A percentile compares a stretch with the other conserved stretches of the same genome.
phyloP scores from a whole-genome alignment of 805 yeast species.

The Lipomyces mesembrius region DNA sequence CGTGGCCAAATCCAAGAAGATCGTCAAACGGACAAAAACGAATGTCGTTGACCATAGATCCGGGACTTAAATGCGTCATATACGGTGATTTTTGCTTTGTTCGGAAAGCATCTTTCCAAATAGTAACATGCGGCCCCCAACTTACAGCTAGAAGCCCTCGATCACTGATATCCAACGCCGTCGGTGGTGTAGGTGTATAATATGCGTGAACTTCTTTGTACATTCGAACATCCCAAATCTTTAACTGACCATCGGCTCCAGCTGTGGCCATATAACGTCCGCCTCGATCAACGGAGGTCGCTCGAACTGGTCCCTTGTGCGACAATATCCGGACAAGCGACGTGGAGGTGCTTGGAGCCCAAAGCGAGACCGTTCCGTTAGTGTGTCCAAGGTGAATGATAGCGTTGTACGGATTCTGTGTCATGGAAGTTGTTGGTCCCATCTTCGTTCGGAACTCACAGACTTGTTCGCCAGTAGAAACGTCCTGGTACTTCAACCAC shows the following conservation, averaged over 20 bases:
- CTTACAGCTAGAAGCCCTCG: slow-evolving; percentile 85
- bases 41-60: slow-evolving; percentile 68
- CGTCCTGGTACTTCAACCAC: slow-evolving; percentile 88
- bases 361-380: slow-evolving; percentile 87
- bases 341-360: slow-evolving; percentile 89
- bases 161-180: slow-evolving; percentile 79
- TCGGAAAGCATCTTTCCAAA: slow-evolving; percentile 85
- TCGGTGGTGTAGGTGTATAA: slow-evolving; percentile 82
- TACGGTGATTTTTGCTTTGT: slow-evolving; percentile 80
- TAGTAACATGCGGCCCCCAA: slow-evolving; percentile 93
- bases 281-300: slow-evolving; percentile 84
- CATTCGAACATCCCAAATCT: slow-evolving; percentile 91
- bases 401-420: slow-evolving; percentile 95
- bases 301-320: slow-evolving; percentile 84
- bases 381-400: slow-evolving; percentile 91
- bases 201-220: slow-evolving; percentile 69
- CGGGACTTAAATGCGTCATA: slow-evolving; percentile 85
- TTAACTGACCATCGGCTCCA: slow-evolving; percentile 81
- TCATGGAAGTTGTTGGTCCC: slow-evolving; percentile 88
- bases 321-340: slow-evolving; percentile 83
- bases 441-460: slow-evolving; percentile 82
- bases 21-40: slow-evolving; percentile 94
- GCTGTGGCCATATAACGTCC: slow-evolving; percentile 94
- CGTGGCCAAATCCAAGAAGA: slow-evolving; percentile 88
- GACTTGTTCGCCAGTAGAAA: slow-evolving; percentile 86